Evolutionary conservation across 768 basidiomycete genomes (phyloP).

Genomic region (Kwoniella shandongensis): DNA sequence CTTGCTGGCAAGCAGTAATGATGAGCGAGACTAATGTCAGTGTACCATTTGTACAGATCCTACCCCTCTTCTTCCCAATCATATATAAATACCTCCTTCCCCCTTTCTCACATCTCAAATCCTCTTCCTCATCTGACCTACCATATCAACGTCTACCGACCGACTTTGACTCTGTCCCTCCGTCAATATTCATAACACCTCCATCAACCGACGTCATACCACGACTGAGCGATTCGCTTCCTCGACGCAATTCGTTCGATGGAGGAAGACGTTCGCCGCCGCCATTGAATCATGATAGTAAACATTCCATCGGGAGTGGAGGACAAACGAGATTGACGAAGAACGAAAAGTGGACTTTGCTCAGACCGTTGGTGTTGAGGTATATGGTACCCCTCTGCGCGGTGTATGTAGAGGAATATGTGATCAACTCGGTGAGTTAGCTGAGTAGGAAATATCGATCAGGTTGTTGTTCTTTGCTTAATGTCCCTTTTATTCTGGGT

Average conservation of each 20-base stretch:
- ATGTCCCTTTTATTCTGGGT: no score
- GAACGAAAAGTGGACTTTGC: conserved; percentile 75
- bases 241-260: not conserved
- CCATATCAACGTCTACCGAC: conserved; percentile 34
- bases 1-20: not conserved
- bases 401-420: conserved; percentile 63
- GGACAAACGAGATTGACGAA: conserved; percentile 60
- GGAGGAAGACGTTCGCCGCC: not conserved
- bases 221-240: not conserved
- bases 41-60: conserved; percentile 59
- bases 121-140: conserved; percentile 1
- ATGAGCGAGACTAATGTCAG: not conserved
- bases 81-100: conserved; percentile 79
- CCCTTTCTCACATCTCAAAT: conserved; percentile 57
- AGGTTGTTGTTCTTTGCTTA: no score
- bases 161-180: conserved; percentile 48
- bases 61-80: conserved; percentile 77
- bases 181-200: conserved; percentile 12
- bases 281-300: conserved; percentile 55
- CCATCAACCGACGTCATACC: conserved; percentile 7
- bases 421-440: conserved; percentile 58
- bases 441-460: not conserved
- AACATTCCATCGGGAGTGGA: not conserved
- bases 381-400: conserved; percentile 84
- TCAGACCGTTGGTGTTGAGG: conserved; percentile 71